Percentiles rank a stretch among this genome's conserved stretches.
Evolutionary conservation across 1,139 yeast genomes (phyloP).

Genomic region (Hemisphaericaspora lyxosophila): DNA sequence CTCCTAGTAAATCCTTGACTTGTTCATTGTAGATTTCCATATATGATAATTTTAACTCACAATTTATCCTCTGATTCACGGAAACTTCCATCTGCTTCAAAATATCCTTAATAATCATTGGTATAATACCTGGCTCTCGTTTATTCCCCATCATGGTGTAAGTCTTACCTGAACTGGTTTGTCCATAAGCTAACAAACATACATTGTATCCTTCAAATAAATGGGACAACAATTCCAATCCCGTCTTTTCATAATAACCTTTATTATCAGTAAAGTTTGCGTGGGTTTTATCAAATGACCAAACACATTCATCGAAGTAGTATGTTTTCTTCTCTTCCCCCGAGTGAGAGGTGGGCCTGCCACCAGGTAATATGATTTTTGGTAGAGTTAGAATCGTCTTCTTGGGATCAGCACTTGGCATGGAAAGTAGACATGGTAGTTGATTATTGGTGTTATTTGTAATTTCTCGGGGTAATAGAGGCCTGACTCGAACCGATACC

Average conservation of each 20-base stretch:
- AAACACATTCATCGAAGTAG: constrained; percentile 57
- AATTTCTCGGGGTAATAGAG: constrained; percentile 38
- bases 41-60: constrained; percentile 59
- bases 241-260: constrained; percentile 52
- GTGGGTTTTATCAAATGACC: constrained; percentile 48
- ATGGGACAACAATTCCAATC: constrained; percentile 60
- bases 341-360: constrained; percentile 17
- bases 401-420: constrained; percentile 28
- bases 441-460: constrained; percentile 7
- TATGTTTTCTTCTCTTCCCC: constrained; percentile 36
- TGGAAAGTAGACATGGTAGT: constrained; percentile 25
- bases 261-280: constrained; percentile 46
- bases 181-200: constrained; percentile 77
- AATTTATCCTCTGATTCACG: constrained; percentile 43
- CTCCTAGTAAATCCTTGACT: constrained; percentile 54
- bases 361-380: not conserved
- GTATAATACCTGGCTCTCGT: constrained; percentile 58
- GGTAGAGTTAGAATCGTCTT: constrained; percentile 25
- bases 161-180: constrained; percentile 73
- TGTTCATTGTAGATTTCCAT: constrained; percentile 75
- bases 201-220: constrained; percentile 70
- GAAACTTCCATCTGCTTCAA: constrained; percentile 42
- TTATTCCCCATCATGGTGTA: constrained; percentile 69
- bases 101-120: constrained; percentile 56
- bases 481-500: constrained; percentile 49